Evolutionary conservation across 176 grass and related monocot genomes (phyloP).

Genomic region (Typha latifolia): DNA sequence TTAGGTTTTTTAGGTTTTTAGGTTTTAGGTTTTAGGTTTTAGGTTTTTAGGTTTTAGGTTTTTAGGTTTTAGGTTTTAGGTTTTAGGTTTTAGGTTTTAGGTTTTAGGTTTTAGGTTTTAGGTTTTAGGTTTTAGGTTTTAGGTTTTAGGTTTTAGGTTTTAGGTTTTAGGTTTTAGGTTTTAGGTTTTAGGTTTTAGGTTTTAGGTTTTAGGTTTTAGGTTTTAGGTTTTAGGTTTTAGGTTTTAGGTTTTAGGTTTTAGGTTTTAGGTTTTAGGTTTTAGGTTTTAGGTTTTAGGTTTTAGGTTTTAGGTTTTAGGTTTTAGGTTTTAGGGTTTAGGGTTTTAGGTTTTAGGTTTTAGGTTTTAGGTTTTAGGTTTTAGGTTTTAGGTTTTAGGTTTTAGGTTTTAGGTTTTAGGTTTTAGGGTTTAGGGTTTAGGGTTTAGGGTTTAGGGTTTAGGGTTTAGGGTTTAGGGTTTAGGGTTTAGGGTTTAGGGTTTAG

Average conservation of each 20-base stretch:
- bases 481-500: conserved; percentile 20
- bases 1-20: no score
- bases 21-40: conserved; percentile 25
- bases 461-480: no score
- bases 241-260: conserved; percentile 19
- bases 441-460: conserved; percentile 12
- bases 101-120: no score
- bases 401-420: background rate
- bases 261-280: conserved; percentile 20
- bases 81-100: conserved; percentile 17
- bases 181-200: background rate
- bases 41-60: no score
- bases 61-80: conserved; percentile 31
- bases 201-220: conserved; percentile 11
- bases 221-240: conserved; percentile 8
- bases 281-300: conserved; percentile 20
- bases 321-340: conserved; percentile 11
- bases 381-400: conserved; percentile 11
- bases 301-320: conserved; percentile 16
- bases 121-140: background rate
- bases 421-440: conserved; percentile 17
- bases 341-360: conserved; percentile 12
- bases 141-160: background rate
- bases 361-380: conserved; percentile 8
- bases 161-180: conserved; percentile 8